Evolutionary conservation across 208 protist species (phyloP).

Genomic region (Spongospora subterranea): DNA sequence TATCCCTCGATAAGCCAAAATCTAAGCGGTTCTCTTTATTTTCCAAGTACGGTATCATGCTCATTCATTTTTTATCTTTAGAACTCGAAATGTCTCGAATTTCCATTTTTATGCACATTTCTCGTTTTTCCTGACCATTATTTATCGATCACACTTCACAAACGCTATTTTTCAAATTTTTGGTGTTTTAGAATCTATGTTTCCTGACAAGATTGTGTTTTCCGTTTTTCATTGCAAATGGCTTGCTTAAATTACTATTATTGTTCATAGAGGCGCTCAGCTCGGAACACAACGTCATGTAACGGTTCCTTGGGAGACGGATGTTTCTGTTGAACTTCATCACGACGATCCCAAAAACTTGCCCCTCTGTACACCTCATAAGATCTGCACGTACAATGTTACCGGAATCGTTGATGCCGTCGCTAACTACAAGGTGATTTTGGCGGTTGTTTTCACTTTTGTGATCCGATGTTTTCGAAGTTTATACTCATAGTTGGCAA

Average conservation of each 20-base stretch:
- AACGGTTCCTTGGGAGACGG: background rate
- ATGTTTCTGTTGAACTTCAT: constrained; percentile 37
- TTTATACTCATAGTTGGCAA: too few relatives aligned
- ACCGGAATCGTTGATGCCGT: constrained; percentile 45
- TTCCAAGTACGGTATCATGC: constrained; percentile 1
- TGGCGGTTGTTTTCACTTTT: background rate
- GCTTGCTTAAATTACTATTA: too few relatives aligned
- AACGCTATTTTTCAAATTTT: too few relatives aligned
- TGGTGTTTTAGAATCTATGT: too few relatives aligned
- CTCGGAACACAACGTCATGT: background rate
- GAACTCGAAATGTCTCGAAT: too few relatives aligned
- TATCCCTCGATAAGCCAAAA: background rate
- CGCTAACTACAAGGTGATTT: background rate
- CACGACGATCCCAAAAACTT: constrained; percentile 13
- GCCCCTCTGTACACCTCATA: background rate
- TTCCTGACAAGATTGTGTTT: too few relatives aligned
- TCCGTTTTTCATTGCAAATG: too few relatives aligned
- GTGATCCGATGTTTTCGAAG: too few relatives aligned
- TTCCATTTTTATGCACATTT: too few relatives aligned
- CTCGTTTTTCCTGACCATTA: too few relatives aligned
- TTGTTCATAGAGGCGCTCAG: background rate
- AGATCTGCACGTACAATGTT: background rate
- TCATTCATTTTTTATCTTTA: too few relatives aligned
- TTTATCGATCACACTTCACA: too few relatives aligned
- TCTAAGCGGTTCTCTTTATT: constrained; percentile 9